A percentile compares a stretch with the other conserved stretches of the same genome.
phyloP scores from a whole-genome alignment of 371 early-diverging fungal species.

The Rhizopus sp. region DNA sequence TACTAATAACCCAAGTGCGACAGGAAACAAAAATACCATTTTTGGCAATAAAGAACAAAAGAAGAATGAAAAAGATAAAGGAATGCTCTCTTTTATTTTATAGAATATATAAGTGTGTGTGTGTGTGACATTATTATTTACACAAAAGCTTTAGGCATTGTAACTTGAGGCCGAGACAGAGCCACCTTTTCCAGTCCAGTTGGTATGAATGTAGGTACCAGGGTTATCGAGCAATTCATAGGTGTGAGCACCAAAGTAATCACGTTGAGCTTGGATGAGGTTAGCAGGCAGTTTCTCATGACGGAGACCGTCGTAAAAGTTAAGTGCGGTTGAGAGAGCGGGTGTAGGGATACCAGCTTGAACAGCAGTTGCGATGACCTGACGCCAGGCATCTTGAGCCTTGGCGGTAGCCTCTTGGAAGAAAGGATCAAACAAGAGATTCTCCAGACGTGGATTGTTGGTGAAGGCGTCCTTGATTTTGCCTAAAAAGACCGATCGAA shows the following conservation, averaged over 20 bases:
- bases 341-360: slow-evolving; percentile 92
- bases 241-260: slow-evolving; percentile 99
- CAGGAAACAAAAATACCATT: slow-evolving; percentile 2
- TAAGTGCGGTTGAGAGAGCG: slow-evolving; percentile 88
- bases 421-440: slow-evolving; percentile 92
- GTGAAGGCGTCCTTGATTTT: slow-evolving; percentile 95
- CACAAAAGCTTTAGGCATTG: slow-evolving; percentile 30
- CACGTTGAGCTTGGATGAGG: slow-evolving; percentile 97
- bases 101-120: too few species aligned
- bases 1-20: neutral
- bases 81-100: too few species aligned
- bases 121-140: neutral
- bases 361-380: slow-evolving; percentile 82
- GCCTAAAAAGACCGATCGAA: slow-evolving; percentile 92
- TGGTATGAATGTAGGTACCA: slow-evolving; percentile 88
- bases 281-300: slow-evolving; percentile 90
- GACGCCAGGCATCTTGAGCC: slow-evolving; percentile 89
- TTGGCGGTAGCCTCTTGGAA: slow-evolving; percentile 87
- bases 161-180: slow-evolving; percentile 63
- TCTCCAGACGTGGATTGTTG: slow-evolving; percentile 82
- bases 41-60: slow-evolving; percentile 4
- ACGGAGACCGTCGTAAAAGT: slow-evolving; percentile 97
- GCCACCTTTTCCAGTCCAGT: slow-evolving; percentile 95
- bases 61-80: neutral
- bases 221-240: slow-evolving; percentile 84